A percentile compares a stretch with the other conserved stretches of the same genome.
Evolutionary conservation across 2,329 filamentous ascomycete species (phyloP).

Genomic region (Colletotrichum incanum): DNA sequence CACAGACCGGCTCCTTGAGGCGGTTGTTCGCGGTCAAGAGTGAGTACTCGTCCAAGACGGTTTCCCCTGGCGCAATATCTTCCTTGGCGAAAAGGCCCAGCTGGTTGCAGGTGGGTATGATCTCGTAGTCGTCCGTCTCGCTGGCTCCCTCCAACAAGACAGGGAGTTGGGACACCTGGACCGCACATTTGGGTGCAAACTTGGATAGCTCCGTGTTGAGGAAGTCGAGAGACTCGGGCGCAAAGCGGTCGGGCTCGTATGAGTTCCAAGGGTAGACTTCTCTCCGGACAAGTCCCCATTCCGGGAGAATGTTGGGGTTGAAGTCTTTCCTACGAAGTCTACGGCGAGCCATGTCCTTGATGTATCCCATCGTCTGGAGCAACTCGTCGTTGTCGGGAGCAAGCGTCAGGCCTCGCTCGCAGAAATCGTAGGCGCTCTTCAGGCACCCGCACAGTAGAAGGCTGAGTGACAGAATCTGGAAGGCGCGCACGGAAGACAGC

Average conservation of each 20-base stretch:
- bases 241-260: conserved; percentile 79
- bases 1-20: conserved; percentile 88
- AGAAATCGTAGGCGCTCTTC: conserved; percentile 77
- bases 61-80: conserved; percentile 83
- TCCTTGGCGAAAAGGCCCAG: conserved; percentile 91
- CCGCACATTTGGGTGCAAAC: conserved; percentile 86
- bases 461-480: conserved; percentile 71
- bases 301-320: conserved; percentile 73
- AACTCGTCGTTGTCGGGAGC: conserved; percentile 72
- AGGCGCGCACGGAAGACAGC: conserved; percentile 70
- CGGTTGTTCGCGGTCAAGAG: conserved; percentile 91
- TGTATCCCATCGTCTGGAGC: conserved; percentile 66
- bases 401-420: conserved; percentile 71
- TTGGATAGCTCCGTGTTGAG: conserved; percentile 79
- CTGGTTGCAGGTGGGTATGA: conserved; percentile 77
- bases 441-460: conserved; percentile 78
- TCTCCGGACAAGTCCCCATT: conserved; percentile 78
- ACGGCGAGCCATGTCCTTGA: conserved; percentile 67
- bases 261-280: conserved; percentile 81
- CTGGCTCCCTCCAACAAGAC: conserved; percentile 74
- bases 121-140: conserved; percentile 63
- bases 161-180: conserved; percentile 83
- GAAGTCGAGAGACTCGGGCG: conserved; percentile 76
- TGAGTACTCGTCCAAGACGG: conserved; percentile 85
- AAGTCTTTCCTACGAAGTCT: conserved; percentile 64